phyloP scores from a whole-genome alignment of 2,329 filamentous ascomycete species.

The Xylaria polymorpha region DNA sequence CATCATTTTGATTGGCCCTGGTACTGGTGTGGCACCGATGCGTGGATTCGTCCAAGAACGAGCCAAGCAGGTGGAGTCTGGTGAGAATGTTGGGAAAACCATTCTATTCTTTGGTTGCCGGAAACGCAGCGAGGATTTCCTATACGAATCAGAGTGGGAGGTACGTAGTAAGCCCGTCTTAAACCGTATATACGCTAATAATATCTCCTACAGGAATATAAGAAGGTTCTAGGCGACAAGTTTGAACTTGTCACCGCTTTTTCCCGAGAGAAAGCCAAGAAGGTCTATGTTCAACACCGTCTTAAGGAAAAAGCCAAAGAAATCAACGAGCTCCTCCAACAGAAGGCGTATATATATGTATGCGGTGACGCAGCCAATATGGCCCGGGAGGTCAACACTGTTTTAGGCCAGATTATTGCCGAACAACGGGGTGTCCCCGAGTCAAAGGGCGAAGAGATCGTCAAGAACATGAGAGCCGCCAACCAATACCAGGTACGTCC shows the following conservation, averaged over 20 bases:
- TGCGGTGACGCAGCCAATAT: slow-evolving; percentile 98
- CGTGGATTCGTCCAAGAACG: slow-evolving; percentile 95
- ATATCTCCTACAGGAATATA: slow-evolving; percentile 72
- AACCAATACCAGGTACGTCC: slow-evolving; percentile 91
- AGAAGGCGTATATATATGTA: slow-evolving; percentile 96
- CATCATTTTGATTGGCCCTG: slow-evolving; percentile 94
- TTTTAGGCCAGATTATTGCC: slow-evolving; percentile 87
- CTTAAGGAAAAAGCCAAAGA: slow-evolving; percentile 85
- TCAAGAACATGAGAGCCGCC: slow-evolving; percentile 94
- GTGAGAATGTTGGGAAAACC: slow-evolving; percentile 85
- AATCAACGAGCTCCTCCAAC: slow-evolving; percentile 85
- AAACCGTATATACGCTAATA: slow-evolving; percentile 43
- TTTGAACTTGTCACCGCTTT: slow-evolving; percentile 95
- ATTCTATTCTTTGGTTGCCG: slow-evolving; percentile 96
- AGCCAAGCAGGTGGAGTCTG: slow-evolving; percentile 81
- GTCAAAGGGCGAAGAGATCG: slow-evolving; percentile 91
- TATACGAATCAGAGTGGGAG: slow-evolving; percentile 93
- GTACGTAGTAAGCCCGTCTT: slow-evolving; percentile 64
- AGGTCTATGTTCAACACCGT: slow-evolving; percentile 97
- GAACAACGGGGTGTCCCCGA: slow-evolving; percentile 84
- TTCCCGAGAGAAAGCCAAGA: slow-evolving; percentile 86
- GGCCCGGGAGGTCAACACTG: slow-evolving; percentile 90
- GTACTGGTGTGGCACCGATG: slow-evolving; percentile 97
- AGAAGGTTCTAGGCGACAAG: slow-evolving; percentile 83
- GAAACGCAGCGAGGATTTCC: slow-evolving; percentile 86